Conservation (phyloP, 2,329 filamentous ascomycete species). For the Sporothrix schenckii region DNA sequence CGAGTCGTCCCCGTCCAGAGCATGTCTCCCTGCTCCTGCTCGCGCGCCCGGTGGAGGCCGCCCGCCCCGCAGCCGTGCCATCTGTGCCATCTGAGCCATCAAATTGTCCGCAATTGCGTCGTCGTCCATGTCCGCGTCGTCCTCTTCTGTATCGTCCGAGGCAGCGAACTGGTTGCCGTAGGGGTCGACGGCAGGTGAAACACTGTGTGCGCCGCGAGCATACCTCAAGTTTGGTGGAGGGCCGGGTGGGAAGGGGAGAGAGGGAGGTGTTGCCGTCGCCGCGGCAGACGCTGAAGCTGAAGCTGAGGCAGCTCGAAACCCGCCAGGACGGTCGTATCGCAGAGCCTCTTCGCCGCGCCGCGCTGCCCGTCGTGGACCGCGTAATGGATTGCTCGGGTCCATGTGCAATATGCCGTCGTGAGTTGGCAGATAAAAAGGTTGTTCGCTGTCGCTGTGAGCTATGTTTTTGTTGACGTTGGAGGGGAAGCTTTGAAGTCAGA, state of each 20-base stretch:
- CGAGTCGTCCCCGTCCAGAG: not conserved
- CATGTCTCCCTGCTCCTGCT: too few species aligned
- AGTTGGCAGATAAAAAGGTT: not conserved
- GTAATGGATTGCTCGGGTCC: constrained; percentile 34
- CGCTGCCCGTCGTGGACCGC: constrained; percentile 31
- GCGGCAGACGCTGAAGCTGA: not conserved
- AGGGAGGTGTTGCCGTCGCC: not conserved
- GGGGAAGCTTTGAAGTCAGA: not conserved
- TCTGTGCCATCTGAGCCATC: not conserved
- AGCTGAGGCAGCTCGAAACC: not conserved
- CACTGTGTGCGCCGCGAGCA: too few species aligned
- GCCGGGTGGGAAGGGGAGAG: not conserved
- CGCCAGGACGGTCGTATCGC: constrained; percentile 20
- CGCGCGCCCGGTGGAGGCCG: too few species aligned
- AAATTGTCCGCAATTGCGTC: not conserved
- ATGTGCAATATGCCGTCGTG: constrained; percentile 15
- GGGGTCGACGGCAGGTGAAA: not conserved
- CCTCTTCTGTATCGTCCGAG: not conserved
- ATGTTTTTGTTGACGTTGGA: constrained; percentile 4
- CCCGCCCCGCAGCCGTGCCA: not conserved
- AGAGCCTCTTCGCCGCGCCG: constrained; percentile 30
- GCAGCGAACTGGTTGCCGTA: not conserved
- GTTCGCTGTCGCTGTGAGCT: not conserved
- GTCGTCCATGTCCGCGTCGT: not conserved
- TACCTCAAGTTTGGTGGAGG: not conserved